These are phyloP conservation scores for Helenozyma baotianmanensis DNA, from an alignment of 805 yeast genomes.

Conservation along the genomic window DNA sequence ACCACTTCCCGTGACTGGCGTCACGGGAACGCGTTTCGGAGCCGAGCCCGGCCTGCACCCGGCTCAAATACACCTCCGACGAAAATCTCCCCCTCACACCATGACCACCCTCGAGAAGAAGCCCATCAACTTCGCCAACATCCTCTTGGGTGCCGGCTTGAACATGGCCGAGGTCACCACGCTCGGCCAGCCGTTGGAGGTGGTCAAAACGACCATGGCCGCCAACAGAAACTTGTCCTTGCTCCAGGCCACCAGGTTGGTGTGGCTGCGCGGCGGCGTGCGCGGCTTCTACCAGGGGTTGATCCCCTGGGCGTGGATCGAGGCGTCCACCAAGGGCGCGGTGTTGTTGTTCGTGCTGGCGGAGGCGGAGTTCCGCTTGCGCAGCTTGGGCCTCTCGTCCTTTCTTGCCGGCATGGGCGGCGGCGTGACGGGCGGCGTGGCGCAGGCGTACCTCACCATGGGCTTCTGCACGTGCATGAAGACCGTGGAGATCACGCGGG, in stretches of 20 bases:
- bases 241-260: constrained; percentile 61
- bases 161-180: constrained; percentile 83
- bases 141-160: constrained; percentile 88
- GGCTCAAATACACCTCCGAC: too few species aligned
- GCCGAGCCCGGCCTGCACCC: too few species aligned
- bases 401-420: constrained; percentile 90
- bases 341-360: constrained; percentile 87
- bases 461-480: constrained; percentile 99
- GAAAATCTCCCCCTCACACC: background rate
- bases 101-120: constrained; percentile 56
- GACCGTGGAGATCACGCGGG: constrained; percentile 93
- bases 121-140: constrained; percentile 83
- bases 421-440: constrained; percentile 94
- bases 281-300: constrained; percentile 94
- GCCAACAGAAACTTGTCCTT: constrained; percentile 79
- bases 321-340: constrained; percentile 98
- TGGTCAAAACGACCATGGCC: constrained; percentile 95
- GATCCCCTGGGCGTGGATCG: constrained; percentile 99
- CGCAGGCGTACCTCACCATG: constrained; percentile 94
- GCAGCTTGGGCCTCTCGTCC: constrained; percentile 53
- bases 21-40: too few species aligned
- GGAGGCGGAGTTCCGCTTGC: constrained; percentile 81
- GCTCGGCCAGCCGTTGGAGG: constrained; percentile 96
- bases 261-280: constrained; percentile 92
- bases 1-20: too few species aligned